Evolutionary conservation across 202 grass and related monocot species (phyloP).

Genomic region (Dendrocalamus latiflorus): DNA sequence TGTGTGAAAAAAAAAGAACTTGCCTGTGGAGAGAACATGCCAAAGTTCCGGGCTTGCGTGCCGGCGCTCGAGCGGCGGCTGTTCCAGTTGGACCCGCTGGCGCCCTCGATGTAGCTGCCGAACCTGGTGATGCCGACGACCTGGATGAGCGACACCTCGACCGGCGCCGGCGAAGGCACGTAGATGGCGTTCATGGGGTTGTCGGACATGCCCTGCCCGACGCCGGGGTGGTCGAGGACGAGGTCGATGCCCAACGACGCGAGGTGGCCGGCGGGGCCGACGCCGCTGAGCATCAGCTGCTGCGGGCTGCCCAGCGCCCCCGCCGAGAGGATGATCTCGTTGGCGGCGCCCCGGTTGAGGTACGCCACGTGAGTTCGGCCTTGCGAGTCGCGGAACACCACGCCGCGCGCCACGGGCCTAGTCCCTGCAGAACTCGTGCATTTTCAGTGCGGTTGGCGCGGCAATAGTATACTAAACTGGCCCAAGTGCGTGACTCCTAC

Average conservation of each 20-base stretch:
- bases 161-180: conserved; percentile 73
- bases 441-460: not conserved
- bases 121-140: conserved; percentile 84
- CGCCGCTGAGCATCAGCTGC: conserved; percentile 84
- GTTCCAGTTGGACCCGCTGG: conserved; percentile 73
- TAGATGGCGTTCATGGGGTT: conserved; percentile 85
- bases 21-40: conserved; percentile 68
- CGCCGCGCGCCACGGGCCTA: conserved; percentile 59
- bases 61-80: not conserved
- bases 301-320: conserved; percentile 84
- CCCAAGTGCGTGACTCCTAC: conserved; percentile 12
- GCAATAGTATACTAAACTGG: not conserved
- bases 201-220: conserved; percentile 79
- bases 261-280: conserved; percentile 69
- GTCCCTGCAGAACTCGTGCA: conserved; percentile 23
- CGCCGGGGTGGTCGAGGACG: conserved; percentile 50
- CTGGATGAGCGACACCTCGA: conserved; percentile 81
- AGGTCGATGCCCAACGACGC: conserved; percentile 52
- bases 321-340: conserved; percentile 71
- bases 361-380: conserved; percentile 52
- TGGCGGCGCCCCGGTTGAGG: conserved; percentile 36
- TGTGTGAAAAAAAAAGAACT: not conserved
- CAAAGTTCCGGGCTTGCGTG: conserved; percentile 26
- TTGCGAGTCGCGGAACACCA: conserved; percentile 54
- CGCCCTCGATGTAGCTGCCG: conserved; percentile 85